These are phyloP conservation scores for Symbiotaphrina buchneri DNA, from an alignment of 495 filamentous ascomycete species.

Conservation along the genomic window DNA sequence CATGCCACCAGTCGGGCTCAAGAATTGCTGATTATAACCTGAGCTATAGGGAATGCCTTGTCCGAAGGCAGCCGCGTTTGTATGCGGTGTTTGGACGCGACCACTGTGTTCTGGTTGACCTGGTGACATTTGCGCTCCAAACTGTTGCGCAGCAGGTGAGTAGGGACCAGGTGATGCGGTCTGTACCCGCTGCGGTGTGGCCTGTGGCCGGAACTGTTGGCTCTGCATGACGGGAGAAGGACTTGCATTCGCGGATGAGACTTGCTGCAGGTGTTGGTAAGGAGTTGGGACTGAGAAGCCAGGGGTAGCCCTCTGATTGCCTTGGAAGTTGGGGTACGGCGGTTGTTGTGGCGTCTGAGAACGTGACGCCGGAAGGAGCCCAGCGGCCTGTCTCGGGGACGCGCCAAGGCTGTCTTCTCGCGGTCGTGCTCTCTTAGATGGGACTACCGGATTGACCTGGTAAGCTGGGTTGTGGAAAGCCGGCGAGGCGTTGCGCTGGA, in stretches of 20 bases:
- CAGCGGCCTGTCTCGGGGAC: conserved; percentile 59
- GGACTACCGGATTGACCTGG: conserved; percentile 61
- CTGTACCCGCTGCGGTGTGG: conserved; percentile 56
- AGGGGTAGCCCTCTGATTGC: conserved; percentile 33
- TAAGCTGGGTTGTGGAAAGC: conserved; percentile 54
- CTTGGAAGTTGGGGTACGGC: conserved; percentile 37
- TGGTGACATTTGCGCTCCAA: conserved; percentile 56
- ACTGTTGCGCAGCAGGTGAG: conserved; percentile 55
- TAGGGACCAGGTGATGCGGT: conserved; percentile 86
- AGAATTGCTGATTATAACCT: conserved; percentile 22
- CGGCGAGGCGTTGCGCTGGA: conserved; percentile 58
- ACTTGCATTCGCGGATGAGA: conserved; percentile 57
- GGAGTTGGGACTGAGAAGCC: conserved; percentile 34
- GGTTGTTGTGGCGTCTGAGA: conserved; percentile 79
- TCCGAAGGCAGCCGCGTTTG: conserved; percentile 30
- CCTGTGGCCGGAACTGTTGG: conserved; percentile 41
- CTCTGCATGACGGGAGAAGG: conserved; percentile 71
- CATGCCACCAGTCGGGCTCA: conserved; percentile 23
- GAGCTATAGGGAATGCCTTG: conserved; percentile 14
- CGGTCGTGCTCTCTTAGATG: conserved; percentile 67
- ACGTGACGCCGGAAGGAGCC: conserved; percentile 57
- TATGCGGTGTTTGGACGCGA: conserved; percentile 55
- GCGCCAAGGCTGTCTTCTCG: conserved; percentile 62
- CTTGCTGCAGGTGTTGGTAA: conserved; percentile 69
- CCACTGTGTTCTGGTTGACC: conserved; percentile 55